Evolutionary conservation across 148 eudicot genomes (phyloP).

Genomic region (Nyssa sinensis): DNA sequence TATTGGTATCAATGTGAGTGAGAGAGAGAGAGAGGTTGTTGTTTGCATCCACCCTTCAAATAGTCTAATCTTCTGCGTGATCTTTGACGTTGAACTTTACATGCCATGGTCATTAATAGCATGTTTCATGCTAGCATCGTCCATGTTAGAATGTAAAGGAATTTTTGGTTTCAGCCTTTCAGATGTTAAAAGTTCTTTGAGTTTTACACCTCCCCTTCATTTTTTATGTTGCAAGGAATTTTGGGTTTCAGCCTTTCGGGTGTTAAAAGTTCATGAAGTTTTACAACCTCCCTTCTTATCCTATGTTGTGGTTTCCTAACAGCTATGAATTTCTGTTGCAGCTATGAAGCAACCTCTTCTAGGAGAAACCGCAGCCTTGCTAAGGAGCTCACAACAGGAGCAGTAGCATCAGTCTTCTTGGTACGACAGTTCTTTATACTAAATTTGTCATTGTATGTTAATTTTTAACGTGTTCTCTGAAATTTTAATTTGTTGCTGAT

Average conservation of each 20-base stretch:
- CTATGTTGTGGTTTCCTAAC: neutral
- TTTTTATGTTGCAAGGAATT: too few species aligned
- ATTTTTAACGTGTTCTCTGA: too few species aligned
- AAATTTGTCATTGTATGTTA: neutral
- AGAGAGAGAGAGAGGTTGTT: too few species aligned
- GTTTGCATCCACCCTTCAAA: too few species aligned
- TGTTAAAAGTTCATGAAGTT: neutral
- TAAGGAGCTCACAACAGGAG: constrained; percentile 80
- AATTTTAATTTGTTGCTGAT: neutral
- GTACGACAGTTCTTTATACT: constrained; percentile 37
- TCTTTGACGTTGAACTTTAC: neutral
- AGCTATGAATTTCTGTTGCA: constrained; percentile 26
- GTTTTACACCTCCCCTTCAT: too few species aligned
- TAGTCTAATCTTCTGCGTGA: neutral
- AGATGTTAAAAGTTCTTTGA: too few species aligned
- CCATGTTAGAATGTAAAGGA: neutral
- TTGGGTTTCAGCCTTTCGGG: neutral
- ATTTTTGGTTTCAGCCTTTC: too few species aligned
- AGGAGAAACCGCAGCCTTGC: constrained; percentile 85
- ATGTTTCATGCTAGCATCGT: neutral
- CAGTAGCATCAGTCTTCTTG: constrained; percentile 91
- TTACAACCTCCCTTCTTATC: neutral
- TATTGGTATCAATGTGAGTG: too few species aligned
- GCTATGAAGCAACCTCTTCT: constrained; percentile 94
- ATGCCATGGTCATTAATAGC: neutral